phyloP scores from a whole-genome alignment of 257 asterid genomes.

The Linaria vulgaris region DNA sequence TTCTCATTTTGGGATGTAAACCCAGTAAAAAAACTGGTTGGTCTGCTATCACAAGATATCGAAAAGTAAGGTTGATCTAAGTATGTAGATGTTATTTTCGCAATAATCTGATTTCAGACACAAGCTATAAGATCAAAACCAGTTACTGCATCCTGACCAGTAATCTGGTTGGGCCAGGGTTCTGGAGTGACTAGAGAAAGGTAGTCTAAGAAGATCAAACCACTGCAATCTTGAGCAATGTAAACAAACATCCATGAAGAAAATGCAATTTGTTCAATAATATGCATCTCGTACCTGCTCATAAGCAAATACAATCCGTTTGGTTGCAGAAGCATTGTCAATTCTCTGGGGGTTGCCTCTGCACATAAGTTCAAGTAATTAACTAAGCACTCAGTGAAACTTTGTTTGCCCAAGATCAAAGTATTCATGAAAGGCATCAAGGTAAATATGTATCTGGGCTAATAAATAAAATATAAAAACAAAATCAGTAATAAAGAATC shows the following conservation, averaged over 20 bases:
- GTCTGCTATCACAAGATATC: too few relatives aligned
- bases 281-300: constrained; percentile 70
- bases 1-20: background rate
- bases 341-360: constrained; percentile 96
- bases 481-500: too few relatives aligned
- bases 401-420: constrained; percentile 1
- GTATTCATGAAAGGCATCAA: background rate
- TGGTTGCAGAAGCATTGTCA: constrained; percentile 79
- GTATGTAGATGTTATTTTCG: too few relatives aligned
- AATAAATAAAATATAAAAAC: too few relatives aligned
- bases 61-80: too few relatives aligned
- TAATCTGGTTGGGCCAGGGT: background rate
- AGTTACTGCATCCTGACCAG: background rate
- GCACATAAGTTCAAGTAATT: constrained; percentile 30
- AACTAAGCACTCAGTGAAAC: constrained; percentile 13
- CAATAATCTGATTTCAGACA: background rate
- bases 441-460: too few relatives aligned
- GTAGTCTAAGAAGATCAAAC: background rate
- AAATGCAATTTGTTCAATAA: constrained; percentile 16
- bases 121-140: background rate
- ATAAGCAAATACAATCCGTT: constrained; percentile 71
- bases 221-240: background rate
- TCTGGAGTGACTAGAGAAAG: constrained; percentile 14
- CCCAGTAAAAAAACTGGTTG: background rate
- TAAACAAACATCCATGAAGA: constrained; percentile 11